phyloP scores from a whole-genome alignment of 257 asterid genomes.

The Lycium barbarum region DNA sequence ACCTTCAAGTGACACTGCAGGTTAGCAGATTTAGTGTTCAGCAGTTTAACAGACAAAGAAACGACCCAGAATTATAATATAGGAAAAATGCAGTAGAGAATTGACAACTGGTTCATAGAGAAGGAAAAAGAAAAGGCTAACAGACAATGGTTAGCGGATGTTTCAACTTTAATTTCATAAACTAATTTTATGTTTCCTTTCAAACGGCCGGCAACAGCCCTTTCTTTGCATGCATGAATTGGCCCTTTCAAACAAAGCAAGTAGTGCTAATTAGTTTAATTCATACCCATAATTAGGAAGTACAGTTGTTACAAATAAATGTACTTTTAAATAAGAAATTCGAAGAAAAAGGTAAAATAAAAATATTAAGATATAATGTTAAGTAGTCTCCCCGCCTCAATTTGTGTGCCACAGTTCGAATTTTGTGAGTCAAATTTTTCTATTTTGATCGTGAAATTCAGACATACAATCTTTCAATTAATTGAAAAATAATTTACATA shows the following conservation, averaged over 20 bases:
- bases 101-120: background rate
- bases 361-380: background rate
- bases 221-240: slow-evolving; percentile 22
- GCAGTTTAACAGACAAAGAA: background rate
- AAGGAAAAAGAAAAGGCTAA: background rate
- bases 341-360: background rate
- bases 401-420: too few relatives aligned
- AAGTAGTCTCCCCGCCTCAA: too few relatives aligned
- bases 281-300: background rate
- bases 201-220: background rate
- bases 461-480: too few relatives aligned
- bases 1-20: too few relatives aligned
- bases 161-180: background rate
- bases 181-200: background rate
- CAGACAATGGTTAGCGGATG: background rate
- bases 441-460: too few relatives aligned
- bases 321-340: background rate
- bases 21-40: too few relatives aligned
- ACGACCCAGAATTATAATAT: background rate
- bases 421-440: too few relatives aligned
- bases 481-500: too few relatives aligned
- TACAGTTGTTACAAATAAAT: background rate
- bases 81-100: background rate
- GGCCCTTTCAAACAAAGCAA: background rate
- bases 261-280: background rate